Evolutionary conservation across 2,329 filamentous ascomycete genomes (phyloP), one percentile per base, ranked within the genome.

Genomic region (Fusarium bulbicola): DNA sequence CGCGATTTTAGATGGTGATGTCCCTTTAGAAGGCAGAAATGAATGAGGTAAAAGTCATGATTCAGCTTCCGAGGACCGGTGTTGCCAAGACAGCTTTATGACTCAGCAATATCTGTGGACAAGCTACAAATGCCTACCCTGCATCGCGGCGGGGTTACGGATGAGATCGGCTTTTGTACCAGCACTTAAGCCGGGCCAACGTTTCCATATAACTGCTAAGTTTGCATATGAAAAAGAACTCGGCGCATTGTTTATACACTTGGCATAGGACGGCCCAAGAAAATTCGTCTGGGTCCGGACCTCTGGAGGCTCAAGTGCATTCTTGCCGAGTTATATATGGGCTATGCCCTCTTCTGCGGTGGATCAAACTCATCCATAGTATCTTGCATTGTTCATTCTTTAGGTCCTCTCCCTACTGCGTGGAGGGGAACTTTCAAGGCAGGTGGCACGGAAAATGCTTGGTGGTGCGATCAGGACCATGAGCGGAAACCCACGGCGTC

Each of bases 401-500:
- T 49, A 13, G 28, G 46, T 0, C 28, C 5, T 1, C 28, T 49
- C 0, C 28, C 21, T n/a, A 0, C 11, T 18, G 2, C 3, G 0
- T 32, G 21, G 46, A 49, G 9, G 15, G 46, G 15, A 18, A 13
- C 28, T 4, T 49, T 12, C 2, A 49, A 32, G 10, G 46, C 28
- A 18, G 28, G 21, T 0, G 28, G 28, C 0, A 1, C 9, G 0
- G 1, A 2, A 1, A 32, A 7, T 13, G 28, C n/a, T 32, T 49
- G 21, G 28, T 49, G 28, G 46, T 32, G 32, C 26, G 28, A 49
- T 1, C 28, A 18, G 15, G 21, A 32, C 28, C 3, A n/a, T n/a
- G 3, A 32, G 11, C 21, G n/a, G 7, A 15, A 32, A 3, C 46
- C 46, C 18, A n/a, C 28, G 3, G 46, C 28, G 0, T 49, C 21